Base-by-base conservation (phyloP, 169 alveolate genomes). In the Plasmodium adleri region DNA sequence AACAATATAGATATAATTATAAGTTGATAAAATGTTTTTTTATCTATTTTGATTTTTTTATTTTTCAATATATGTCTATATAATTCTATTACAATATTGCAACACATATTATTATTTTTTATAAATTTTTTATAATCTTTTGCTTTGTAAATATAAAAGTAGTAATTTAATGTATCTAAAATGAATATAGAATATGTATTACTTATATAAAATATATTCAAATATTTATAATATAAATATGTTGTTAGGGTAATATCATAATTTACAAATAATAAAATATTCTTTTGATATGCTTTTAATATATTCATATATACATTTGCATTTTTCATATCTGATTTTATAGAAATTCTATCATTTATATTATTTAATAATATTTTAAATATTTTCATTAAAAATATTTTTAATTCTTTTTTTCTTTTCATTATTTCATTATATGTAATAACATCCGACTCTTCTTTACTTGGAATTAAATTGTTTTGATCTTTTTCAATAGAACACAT, bases 181-280 rank as follows among this genome's bases (percentile, higher is more conserved):
- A 78, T n/a, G 54, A 47, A 78, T 1, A n/a, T 9, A 20, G 67
- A 49, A 58, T 28, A 50, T 28, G 52, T 59, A 17, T 28, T 47
- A 60, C 62, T 78, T 13, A 28, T n/a, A 70, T 50, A 66, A 52
- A 78, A 78, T 49, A 58, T 22, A 60, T 78, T 78, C n/a, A 78
- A 0, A 52, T 66, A 78, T 78, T 78, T 78, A 24, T 60, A 78
- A 47, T 78, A 78, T 13, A 78, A 47, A 73, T 28, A 64, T 26
- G 50, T 50, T n/a, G 89, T 66, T 59, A 50, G 9, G 2, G 89
- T 50, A 7, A 56, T 24, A 52, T 78, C 68, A 52, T 50, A n/a
- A 6, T 45, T 59, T 2, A 32, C 45, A 32, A 78, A 66, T 26
- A 59, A 32, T 64, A 78, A 24, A 64, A 78, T 64, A 3, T 15